Evolutionary conservation across 371 early-diverging fungal species (phyloP).

Genomic region (Chytridiales sp.): DNA sequence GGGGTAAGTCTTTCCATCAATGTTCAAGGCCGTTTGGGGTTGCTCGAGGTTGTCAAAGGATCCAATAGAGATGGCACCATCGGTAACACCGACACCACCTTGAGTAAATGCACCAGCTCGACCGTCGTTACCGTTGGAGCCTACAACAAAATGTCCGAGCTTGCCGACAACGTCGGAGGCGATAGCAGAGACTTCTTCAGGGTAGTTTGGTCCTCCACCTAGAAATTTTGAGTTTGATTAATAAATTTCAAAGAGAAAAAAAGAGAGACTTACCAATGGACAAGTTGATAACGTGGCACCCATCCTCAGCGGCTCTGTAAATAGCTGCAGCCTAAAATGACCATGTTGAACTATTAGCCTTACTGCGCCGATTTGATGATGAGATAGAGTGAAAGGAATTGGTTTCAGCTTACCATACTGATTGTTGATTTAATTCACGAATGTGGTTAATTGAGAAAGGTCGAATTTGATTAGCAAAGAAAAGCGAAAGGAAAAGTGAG

Average conservation of each 20-base stretch:
- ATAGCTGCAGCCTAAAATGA: constrained; percentile 66
- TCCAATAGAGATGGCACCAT: too few relatives aligned
- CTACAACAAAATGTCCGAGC: constrained; percentile 12
- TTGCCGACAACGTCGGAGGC: constrained; percentile 8
- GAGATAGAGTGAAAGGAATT: too few relatives aligned
- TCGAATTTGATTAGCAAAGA: too few relatives aligned
- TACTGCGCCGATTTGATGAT: too few relatives aligned
- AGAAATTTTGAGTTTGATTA: too few relatives aligned
- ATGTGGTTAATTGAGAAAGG: too few relatives aligned
- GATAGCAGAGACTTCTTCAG: too few relatives aligned
- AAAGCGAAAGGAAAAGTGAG: too few relatives aligned
- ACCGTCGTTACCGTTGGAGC: constrained; percentile 61
- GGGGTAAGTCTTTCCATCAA: neutral
- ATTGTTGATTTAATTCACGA: too few relatives aligned
- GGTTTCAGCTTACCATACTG: too few relatives aligned
- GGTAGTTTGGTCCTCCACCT: constrained; percentile 52
- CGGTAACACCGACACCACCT: constrained; percentile 17
- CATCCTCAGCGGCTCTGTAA: constrained; percentile 60
- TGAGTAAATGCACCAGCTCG: constrained; percentile 25
- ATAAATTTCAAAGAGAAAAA: constrained; percentile 1
- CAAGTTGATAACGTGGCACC: constrained; percentile 58
- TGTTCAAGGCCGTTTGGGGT: neutral
- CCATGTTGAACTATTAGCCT: too few relatives aligned
- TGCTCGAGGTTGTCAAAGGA: constrained; percentile 17
- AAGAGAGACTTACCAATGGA: constrained; percentile 63